Evolutionary conservation across 768 basidiomycete genomes (phyloP), one percentile per base, ranked within the genome.

Genomic region (Tricholoma sp.): DNA sequence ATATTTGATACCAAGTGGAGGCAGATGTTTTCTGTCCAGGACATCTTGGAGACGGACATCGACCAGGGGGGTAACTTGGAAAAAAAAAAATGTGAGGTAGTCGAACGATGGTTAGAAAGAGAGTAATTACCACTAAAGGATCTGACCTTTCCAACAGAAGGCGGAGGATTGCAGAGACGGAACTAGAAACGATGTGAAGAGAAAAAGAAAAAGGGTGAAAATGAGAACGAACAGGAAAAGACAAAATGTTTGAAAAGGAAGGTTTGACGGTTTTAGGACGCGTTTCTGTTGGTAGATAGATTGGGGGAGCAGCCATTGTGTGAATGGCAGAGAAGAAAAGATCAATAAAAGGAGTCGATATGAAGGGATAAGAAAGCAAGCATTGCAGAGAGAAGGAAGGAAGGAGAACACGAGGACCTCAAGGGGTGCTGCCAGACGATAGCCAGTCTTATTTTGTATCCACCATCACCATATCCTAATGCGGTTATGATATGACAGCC

Each of bases 21-120:
- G 90, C 0, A 92, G 77, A 67, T 92, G 89, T 55, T 83, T 85
- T 59, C 88, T 78, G 50, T 88, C 79, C 56, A 92, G 75, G 2
- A 92, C 80, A 66, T 91, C 90, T 45, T 90, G 86, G 20, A 92
- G 77, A 28, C 78, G 78, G 57, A 91, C 80, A 55, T 83, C 72
- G 62, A 86, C 80, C 36, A 87, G 69, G 7, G 89, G 88, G 0
- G 85, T 87, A 41, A 89, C 80, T 81, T 66, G 62, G 55, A 13
- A 48, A 32, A 6, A 50, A 31, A 15, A 8, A 50, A 31, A 15
- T 20, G 39, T 57, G 54, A 57, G 55, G 50, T 58, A 48, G 34
- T n/a, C 45, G 34, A 60, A 54, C 9, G 17, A 42, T 11, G 53
- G 8, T 18, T 10, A 20, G 15, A 20, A 33, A 57, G 15, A 28